A percentile compares a stretch with the other conserved stretches of the same genome.
These are phyloP conservation scores for Alternaria sp. DNA, from an alignment of 2,329 filamentous ascomycete species.

Conservation along the genomic window DNA sequence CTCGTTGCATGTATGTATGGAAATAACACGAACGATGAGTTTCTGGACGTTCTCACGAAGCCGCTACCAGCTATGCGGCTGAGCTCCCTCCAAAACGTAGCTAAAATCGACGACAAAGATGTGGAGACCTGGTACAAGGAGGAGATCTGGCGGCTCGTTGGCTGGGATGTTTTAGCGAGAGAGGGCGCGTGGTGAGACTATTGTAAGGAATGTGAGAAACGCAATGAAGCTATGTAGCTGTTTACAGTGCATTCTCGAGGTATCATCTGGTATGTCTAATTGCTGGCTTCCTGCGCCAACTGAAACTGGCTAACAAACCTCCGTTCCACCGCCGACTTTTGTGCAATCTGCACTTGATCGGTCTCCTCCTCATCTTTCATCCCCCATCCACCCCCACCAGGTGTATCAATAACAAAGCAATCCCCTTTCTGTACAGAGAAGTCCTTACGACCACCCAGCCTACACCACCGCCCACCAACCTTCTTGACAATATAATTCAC, in stretches of 20 bases:
- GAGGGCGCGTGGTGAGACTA: constrained; percentile 23
- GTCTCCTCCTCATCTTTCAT: not conserved
- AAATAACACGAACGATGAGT: constrained; percentile 44
- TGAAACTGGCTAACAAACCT: constrained; percentile 25
- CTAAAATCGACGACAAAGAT: constrained; percentile 49
- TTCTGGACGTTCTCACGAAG: constrained; percentile 51
- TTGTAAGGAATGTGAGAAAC: not conserved
- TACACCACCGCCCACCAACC: constrained; percentile 16
- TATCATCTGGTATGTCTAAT: not conserved
- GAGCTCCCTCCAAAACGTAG: constrained; percentile 34
- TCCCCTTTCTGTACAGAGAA: constrained; percentile 16
- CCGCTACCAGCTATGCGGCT: constrained; percentile 34
- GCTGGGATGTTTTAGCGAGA: constrained; percentile 59
- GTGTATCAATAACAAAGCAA: constrained; percentile 20
- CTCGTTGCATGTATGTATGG: constrained; percentile 55
- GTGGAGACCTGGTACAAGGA: constrained; percentile 61
- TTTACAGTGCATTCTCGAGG: no score
- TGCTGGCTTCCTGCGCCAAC: constrained; percentile 21
- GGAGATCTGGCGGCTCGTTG: constrained; percentile 63
- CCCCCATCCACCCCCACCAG: constrained; percentile 24
- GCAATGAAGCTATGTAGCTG: no score
- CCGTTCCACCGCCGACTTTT: constrained; percentile 3
- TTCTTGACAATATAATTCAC: constrained; percentile 33
- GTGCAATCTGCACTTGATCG: no score
- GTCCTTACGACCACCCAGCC: constrained; percentile 14